These are phyloP conservation scores for Clathrospora elynae DNA, from an alignment of 2,329 filamentous ascomycete genomes.

Conservation along the genomic window DNA sequence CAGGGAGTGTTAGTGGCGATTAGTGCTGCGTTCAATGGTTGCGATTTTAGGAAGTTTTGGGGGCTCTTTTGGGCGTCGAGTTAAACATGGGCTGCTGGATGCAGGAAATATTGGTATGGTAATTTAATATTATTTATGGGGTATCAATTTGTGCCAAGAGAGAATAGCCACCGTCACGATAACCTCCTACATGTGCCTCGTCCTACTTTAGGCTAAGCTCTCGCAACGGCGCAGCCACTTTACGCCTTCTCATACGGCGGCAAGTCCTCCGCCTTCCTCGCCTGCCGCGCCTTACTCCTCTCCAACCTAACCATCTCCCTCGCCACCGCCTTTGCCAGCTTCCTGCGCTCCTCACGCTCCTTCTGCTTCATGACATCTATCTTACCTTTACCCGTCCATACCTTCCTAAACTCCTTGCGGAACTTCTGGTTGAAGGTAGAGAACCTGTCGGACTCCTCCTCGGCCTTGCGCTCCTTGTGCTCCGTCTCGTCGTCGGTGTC, in stretches of 20 bases:
- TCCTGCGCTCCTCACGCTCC: slow-evolving; percentile 40
- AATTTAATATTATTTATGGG: background rate
- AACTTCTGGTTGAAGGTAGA: slow-evolving; percentile 40
- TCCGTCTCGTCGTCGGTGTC: slow-evolving; percentile 42
- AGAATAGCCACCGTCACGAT: slow-evolving; percentile 5
- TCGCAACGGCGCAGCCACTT: background rate
- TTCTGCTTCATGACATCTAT: slow-evolving; percentile 34
- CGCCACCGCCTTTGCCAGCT: slow-evolving; percentile 40
- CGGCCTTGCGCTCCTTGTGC: slow-evolving; percentile 34
- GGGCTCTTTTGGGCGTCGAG: background rate
- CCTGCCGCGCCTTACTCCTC: slow-evolving; percentile 31
- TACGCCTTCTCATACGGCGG: slow-evolving; percentile 35
- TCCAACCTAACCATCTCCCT: slow-evolving; percentile 37
- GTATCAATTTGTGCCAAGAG: slow-evolving; percentile 13
- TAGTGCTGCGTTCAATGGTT: slow-evolving; percentile 20
- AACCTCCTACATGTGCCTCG: background rate
- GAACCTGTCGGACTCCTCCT: slow-evolving; percentile 35
- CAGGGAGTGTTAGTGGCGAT: slow-evolving; percentile 11
- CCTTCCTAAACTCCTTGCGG: slow-evolving; percentile 37
- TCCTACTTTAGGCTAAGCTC: background rate
- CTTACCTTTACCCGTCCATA: slow-evolving; percentile 39
- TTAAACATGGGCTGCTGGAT: background rate
- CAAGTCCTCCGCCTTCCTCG: slow-evolving; percentile 25
- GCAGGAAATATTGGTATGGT: background rate
- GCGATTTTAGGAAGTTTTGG: slow-evolving; percentile 5